phyloP scores from a whole-genome alignment of 2,329 filamentous ascomycete species.

The Aureobasidium mangrovei region DNA sequence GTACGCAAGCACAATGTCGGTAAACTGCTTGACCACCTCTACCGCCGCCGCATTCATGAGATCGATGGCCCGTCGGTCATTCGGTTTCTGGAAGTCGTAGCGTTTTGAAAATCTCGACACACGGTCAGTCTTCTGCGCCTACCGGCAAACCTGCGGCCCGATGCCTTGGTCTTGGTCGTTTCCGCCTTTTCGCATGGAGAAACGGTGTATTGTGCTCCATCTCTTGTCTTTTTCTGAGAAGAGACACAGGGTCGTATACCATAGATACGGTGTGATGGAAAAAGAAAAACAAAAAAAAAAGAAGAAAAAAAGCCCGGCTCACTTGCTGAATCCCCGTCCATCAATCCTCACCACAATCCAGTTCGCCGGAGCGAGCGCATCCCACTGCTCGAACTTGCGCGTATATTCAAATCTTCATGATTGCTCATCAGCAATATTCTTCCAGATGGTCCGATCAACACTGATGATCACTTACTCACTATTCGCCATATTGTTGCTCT shows the following conservation, averaged over 20 bases:
- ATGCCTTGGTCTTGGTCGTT: too few species aligned
- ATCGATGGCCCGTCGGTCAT: slow-evolving; percentile 76
- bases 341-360: slow-evolving; percentile 95
- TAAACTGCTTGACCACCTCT: slow-evolving; percentile 71
- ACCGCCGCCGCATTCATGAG: slow-evolving; percentile 93
- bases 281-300: not conserved
- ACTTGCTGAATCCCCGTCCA: slow-evolving; percentile 93
- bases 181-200: too few species aligned
- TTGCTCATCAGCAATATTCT: not conserved
- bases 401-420: slow-evolving; percentile 72
- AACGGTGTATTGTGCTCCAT: too few species aligned
- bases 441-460: not conserved
- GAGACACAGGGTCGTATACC: too few species aligned
- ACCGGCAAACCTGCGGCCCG: too few species aligned
- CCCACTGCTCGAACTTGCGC: slow-evolving; percentile 74
- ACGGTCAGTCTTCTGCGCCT: not conserved
- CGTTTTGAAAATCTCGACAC: slow-evolving; percentile 63
- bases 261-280: not conserved
- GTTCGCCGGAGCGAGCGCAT: slow-evolving; percentile 75
- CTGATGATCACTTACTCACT: slow-evolving; percentile 15
- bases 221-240: too few species aligned
- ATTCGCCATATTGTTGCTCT: slow-evolving; percentile 14
- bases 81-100: slow-evolving; percentile 84
- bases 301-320: slow-evolving; percentile 22
- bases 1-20: slow-evolving; percentile 81